Evolutionary conservation across 2,329 filamentous ascomycete genomes (phyloP).

Genomic region (Fusarium papillatum): DNA sequence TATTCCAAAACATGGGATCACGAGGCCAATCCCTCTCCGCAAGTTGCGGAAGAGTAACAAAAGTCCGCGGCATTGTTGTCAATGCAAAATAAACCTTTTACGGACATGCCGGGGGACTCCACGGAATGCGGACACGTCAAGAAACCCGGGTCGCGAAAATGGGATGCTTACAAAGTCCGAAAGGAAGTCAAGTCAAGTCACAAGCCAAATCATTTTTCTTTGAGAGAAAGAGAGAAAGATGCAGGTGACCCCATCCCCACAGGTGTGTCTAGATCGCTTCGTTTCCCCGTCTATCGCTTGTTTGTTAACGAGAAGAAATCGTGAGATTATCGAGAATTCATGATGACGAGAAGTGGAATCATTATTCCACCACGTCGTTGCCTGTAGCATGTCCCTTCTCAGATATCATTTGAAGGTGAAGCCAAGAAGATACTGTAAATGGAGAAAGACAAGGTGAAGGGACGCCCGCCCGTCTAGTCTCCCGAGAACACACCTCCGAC

Average conservation of each 20-base stretch:
- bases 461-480: slow-evolving; percentile 18
- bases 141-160: slow-evolving; percentile 1
- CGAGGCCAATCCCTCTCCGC: neutral
- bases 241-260: neutral
- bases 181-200: slow-evolving; percentile 5
- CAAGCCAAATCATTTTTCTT: neutral
- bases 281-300: neutral
- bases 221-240: slow-evolving; percentile 1
- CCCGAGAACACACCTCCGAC: slow-evolving; percentile 12
- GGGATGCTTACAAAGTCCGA: slow-evolving; percentile 7
- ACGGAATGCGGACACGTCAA: slow-evolving; percentile 4
- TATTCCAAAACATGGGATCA: neutral
- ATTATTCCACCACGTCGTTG: neutral
- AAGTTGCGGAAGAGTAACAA: neutral
- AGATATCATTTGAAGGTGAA: neutral
- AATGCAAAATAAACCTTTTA: neutral
- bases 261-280: neutral
- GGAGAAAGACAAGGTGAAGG: neutral
- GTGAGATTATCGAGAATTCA: slow-evolving; percentile 1
- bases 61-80: neutral
- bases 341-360: slow-evolving; percentile 7
- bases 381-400: neutral
- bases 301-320: neutral
- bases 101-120: slow-evolving; percentile 18
- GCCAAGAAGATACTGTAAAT: neutral